Base-by-base conservation (phyloP, 2,329 filamentous ascomycete genomes). In the Epichloe glyceriae region DNA sequence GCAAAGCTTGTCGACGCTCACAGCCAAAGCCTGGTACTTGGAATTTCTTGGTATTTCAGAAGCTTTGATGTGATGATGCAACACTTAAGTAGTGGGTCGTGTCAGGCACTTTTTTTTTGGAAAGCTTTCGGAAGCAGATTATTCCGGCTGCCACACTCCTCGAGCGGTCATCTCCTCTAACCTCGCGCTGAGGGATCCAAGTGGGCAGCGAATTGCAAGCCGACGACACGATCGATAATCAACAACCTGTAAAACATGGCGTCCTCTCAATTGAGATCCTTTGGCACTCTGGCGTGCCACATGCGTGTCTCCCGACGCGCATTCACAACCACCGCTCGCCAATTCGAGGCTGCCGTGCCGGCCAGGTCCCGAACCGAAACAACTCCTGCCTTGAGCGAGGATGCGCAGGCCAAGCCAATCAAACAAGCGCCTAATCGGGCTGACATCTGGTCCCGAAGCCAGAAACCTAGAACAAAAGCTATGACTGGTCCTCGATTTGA, bases 401-500 rank as follows among this genome's bases (percentile, higher is more conserved):
- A 66, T 49, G 56, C 60, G 54, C 62, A 64, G 53, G 60, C 71
- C 34, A 70, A 73, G 61, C 73, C 80, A 56, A 70, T 77, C 51
- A 70, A 75, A 67, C 93, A 98, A 74, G 88, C 91, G 34, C 93
- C 93, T 20, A 98, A 98, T 74, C 81, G 89, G 55, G 71, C 75
- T 53, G 79, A 71, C 5, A 78, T 88, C 53, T 98, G 93, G 93
- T 88, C 88, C 54, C 73, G 80, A 63, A 95, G 82, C 72, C 93
- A 98, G 76, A 80, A 81, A 68, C 82, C 88, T 39, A 78, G 91
- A 61, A 78, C 80, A 50, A 70, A 82, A 68, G 93, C 89, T 49
- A 98, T 98, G 91, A 82, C 82, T 41, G 93, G 93, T 41, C 93
- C 93, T 57, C 78, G 91, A 60, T 98, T 98, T 64, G 93, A 98